These are phyloP conservation scores for Myxozyma neglecta DNA, from an alignment of 805 yeast species.

Conservation along the genomic window DNA sequence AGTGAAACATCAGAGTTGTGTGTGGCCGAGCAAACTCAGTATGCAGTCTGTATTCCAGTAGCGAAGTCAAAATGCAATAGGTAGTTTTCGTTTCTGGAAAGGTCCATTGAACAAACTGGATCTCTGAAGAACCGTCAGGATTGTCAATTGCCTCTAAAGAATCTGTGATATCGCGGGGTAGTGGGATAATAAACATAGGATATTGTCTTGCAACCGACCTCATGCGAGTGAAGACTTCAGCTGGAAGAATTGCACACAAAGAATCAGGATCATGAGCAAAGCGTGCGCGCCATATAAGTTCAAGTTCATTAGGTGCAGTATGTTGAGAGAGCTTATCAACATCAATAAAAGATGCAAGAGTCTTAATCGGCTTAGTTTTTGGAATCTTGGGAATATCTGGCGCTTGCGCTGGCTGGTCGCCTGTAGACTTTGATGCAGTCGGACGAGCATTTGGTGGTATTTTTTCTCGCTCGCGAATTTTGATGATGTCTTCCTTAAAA, in stretches of 20 bases:
- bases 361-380: slow-evolving; percentile 52
- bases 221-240: slow-evolving; percentile 61
- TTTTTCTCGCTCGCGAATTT: slow-evolving; percentile 50
- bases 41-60: slow-evolving; percentile 89
- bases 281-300: slow-evolving; percentile 84
- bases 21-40: slow-evolving; percentile 93
- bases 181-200: slow-evolving; percentile 86
- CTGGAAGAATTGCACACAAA: slow-evolving; percentile 64
- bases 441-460: slow-evolving; percentile 33
- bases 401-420: neutral
- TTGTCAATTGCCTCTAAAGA: slow-evolving; percentile 5
- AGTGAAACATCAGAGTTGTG: slow-evolving; percentile 84
- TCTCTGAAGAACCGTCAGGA: slow-evolving; percentile 53
- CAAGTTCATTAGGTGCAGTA: slow-evolving; percentile 57
- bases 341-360: slow-evolving; percentile 69
- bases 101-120: slow-evolving; percentile 93
- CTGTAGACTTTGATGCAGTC: slow-evolving; percentile 25
- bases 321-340: slow-evolving; percentile 61
- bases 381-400: slow-evolving; percentile 38
- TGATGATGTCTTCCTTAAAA: slow-evolving; percentile 60
- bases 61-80: slow-evolving; percentile 86
- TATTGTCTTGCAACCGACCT: slow-evolving; percentile 64
- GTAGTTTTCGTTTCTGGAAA: slow-evolving; percentile 80
- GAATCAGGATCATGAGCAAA: slow-evolving; percentile 61
- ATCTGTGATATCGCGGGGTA: slow-evolving; percentile 58